A percentile compares a stretch with the other conserved stretches of the same genome.
Conservation (phyloP, 2,329 filamentous ascomycete species). For the Fusarium chlamydosporum region DNA sequence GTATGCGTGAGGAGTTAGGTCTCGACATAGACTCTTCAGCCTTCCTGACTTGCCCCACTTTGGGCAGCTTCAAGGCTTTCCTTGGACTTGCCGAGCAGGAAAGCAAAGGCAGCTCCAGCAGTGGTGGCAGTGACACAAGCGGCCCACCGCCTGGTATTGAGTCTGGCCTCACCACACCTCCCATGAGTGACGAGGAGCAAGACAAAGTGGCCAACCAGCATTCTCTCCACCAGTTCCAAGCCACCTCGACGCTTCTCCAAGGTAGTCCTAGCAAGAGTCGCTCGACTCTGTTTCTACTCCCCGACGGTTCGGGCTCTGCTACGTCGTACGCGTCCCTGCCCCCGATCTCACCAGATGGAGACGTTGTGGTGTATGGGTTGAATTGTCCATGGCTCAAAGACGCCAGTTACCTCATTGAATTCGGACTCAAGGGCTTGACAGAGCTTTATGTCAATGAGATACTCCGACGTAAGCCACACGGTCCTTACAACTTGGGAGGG, state of each 20-base stretch:
- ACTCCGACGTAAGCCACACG: conserved; percentile 76
- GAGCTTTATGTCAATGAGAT: conserved; percentile 71
- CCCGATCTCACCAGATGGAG: conserved; percentile 55
- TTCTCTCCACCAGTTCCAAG: conserved; percentile 29
- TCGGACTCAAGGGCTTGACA: conserved; percentile 37
- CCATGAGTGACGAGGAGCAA: conserved; percentile 33
- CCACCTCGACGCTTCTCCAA: conserved; percentile 47
- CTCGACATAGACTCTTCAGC: conserved; percentile 62
- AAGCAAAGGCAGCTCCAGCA: conserved; percentile 60
- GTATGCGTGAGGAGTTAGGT: conserved; percentile 68
- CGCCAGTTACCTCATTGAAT: conserved; percentile 67
- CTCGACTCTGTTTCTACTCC: conserved; percentile 47
- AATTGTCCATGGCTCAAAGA: conserved; percentile 76
- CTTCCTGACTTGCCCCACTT: conserved; percentile 51
- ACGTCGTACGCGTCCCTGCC: conserved; percentile 52
- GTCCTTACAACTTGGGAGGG: conserved; percentile 77
- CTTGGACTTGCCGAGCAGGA: conserved; percentile 6
- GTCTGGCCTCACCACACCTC: conserved; percentile 60
- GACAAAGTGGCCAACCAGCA: neutral
- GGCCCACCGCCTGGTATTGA: conserved; percentile 67
- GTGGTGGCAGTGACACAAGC: conserved; percentile 72
- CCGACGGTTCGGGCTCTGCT: conserved; percentile 52
- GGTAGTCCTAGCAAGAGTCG: conserved; percentile 29
- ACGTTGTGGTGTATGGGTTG: conserved; percentile 66
- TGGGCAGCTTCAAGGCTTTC: conserved; percentile 35